phyloP scores from a whole-genome alignment of 495 filamentous ascomycete species.

The Hypoxylon fuscum region DNA sequence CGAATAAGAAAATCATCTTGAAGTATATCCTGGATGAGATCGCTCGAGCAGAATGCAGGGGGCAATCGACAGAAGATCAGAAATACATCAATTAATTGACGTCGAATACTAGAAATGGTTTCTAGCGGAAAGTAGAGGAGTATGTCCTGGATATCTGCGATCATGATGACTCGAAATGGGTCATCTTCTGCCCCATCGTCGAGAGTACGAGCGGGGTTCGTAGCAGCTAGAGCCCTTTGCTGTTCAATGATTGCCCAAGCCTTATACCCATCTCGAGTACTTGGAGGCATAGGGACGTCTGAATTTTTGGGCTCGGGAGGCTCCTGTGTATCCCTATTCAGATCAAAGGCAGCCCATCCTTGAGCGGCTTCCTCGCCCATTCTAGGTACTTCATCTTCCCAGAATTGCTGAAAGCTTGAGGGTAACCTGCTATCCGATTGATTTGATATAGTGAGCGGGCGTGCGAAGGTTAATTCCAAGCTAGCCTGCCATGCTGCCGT shows the following conservation, averaged over 20 bases:
- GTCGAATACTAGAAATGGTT: constrained; percentile 45
- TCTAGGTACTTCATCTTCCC: constrained; percentile 85
- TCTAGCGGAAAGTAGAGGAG: constrained; percentile 62
- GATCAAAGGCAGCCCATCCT: constrained; percentile 72
- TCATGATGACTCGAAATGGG: constrained; percentile 79
- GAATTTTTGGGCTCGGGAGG: constrained; percentile 48
- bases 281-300: constrained; percentile 25
- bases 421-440: constrained; percentile 46
- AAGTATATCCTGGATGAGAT: constrained; percentile 21
- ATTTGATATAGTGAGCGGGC: constrained; percentile 49
- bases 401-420: constrained; percentile 71
- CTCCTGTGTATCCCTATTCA: constrained; percentile 41
- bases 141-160: constrained; percentile 74
- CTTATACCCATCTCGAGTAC: constrained; percentile 50
- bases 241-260: constrained; percentile 72
- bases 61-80: constrained; percentile 76
- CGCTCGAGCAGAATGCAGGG: constrained; percentile 44
- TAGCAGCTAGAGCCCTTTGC: constrained; percentile 54
- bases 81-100: constrained; percentile 69
- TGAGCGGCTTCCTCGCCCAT: constrained; percentile 77
- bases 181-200: constrained; percentile 75
- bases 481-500: constrained; percentile 84
- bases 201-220: constrained; percentile 72
- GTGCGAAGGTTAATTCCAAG: constrained; percentile 76
- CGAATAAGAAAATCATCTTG: constrained; percentile 51